A percentile compares a stretch with the other conserved stretches of the same genome.
These are phyloP conservation scores for Tagetes patula DNA, from an alignment of 129 eudicot species.

Conservation along the genomic window DNA sequence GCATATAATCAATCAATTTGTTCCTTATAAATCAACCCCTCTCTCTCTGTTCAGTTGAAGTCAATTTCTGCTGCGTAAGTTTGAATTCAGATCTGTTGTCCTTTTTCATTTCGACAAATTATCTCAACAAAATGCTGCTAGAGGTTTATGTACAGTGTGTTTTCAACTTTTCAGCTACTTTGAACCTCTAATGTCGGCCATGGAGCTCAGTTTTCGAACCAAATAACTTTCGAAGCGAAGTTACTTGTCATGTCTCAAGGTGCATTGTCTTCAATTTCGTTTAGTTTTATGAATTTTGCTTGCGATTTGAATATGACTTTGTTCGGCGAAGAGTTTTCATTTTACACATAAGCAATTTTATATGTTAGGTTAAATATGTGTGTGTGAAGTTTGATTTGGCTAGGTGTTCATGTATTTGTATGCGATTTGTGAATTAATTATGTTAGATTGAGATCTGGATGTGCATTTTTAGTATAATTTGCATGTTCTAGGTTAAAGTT, in stretches of 20 bases:
- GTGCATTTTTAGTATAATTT: slow-evolving; percentile 2
- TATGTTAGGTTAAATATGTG: slow-evolving; percentile 25
- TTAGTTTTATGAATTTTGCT: slow-evolving; percentile 11
- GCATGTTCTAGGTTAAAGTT: slow-evolving; percentile 15
- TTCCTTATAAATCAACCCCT: slow-evolving; percentile 18
- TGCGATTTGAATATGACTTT: slow-evolving; percentile 1
- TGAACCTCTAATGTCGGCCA: slow-evolving; percentile 28
- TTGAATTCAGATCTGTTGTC: slow-evolving; percentile 32
- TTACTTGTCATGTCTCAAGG: slow-evolving; percentile 25
- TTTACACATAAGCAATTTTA: slow-evolving; percentile 16
- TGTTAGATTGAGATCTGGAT: background rate
- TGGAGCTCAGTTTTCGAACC: slow-evolving; percentile 27
- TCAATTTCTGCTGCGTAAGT: slow-evolving; percentile 34
- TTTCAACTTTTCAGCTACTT: slow-evolving; percentile 8
- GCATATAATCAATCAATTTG: slow-evolving; percentile 17
- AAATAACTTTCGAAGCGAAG: background rate
- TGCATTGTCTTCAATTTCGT: slow-evolving; percentile 19
- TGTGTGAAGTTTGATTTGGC: slow-evolving; percentile 4
- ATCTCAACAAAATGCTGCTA: slow-evolving; percentile 11
- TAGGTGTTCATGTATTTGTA: slow-evolving; percentile 1
- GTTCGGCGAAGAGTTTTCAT: background rate
- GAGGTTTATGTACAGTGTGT: background rate
- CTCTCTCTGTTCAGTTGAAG: background rate
- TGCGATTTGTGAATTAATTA: slow-evolving; percentile 7
- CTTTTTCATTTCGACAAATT: slow-evolving; percentile 9